These are phyloP conservation scores for Candida caryicola DNA, from an alignment of 805 yeast genomes.

Conservation along the genomic window DNA sequence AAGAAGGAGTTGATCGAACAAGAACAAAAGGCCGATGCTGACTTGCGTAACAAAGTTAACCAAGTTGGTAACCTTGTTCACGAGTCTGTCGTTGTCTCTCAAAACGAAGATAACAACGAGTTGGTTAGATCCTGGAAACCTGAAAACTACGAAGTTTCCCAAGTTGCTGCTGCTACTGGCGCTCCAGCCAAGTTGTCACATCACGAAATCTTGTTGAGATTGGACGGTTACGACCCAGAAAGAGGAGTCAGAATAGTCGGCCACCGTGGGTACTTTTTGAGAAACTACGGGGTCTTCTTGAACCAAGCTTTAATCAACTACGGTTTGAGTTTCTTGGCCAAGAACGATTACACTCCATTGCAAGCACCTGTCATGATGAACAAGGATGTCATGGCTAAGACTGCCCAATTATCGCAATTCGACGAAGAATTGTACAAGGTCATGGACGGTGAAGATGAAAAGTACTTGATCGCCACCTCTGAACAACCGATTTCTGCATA, in stretches of 20 bases:
- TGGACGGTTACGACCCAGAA: conserved; percentile 98
- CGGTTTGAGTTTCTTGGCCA: conserved; percentile 80
- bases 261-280: conserved; percentile 96
- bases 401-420: conserved; percentile 96
- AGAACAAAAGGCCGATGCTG: conserved; percentile 79
- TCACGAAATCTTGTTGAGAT: conserved; percentile 89
- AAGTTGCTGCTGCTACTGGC: conserved; percentile 74
- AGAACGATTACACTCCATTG: conserved; percentile 79
- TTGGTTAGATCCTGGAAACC: conserved; percentile 88
- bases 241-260: conserved; percentile 97
- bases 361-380: conserved; percentile 99
- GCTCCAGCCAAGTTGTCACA: conserved; percentile 80
- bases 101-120: conserved; percentile 89
- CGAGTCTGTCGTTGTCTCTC: conserved; percentile 81
- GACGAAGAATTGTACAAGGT: conserved; percentile 98
- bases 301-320: conserved; percentile 98
- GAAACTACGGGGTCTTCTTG: conserved; percentile 93
- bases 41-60: conserved; percentile 76
- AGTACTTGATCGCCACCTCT: conserved; percentile 95
- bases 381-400: conserved; percentile 98
- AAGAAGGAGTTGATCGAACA: conserved; percentile 62
- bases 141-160: conserved; percentile 58
- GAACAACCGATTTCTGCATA: conserved; percentile 99
- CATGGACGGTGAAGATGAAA: conserved; percentile 94
- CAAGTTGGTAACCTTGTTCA: conserved; percentile 93